Base-by-base conservation (phyloP, 108 stramenopile species). In the Hondaea fermentalgiana region DNA sequence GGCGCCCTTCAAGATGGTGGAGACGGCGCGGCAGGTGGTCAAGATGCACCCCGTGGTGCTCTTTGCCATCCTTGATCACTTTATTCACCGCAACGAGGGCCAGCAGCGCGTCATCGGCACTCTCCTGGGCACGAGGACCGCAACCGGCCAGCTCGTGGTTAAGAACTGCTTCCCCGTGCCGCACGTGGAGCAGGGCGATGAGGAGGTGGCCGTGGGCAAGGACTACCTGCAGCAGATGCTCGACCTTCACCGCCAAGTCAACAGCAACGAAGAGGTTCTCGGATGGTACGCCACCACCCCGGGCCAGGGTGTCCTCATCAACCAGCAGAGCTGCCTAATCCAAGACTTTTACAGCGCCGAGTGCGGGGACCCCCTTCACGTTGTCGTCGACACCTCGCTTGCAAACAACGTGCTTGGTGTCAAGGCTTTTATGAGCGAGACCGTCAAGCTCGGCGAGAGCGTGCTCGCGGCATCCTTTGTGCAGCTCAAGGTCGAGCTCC, bases 91-190 rank as follows among this genome's bases (percentile, higher is more conserved):
- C 43, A 90, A 91, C 14, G 92, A 92, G 58, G 90, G 90, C 28
- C 92, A 92, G 57, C 59, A 87, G 88, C 91, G 93, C n/a, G 92
- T 94, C 21, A 93, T 94, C 59, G 93, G 93, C 25, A 94, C 93
- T 14, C 91, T 94, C 4, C 88, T 94, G n/a, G 93, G 93, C 44
- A 93, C 87, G 28, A 90, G 91, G 88, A 72, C 72, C 5, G 91
- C 89, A 5, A 92, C 91, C 5, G 59, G 69, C 35, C 19, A 94
- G 91, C 95, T 98, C 49, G 96, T 97, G 95, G 93, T 99, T 29
- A 97, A 96, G 60, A 97, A 98, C 92, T 94, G 94, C 88, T 99
- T 98, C 93, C 97, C 97, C 29, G 98, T 99, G 28, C 98, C 98
- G 23, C 97, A 97, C 90, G 96, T 96, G 91, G 98, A 98, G 72